Percentiles rank a stretch among this genome's conserved stretches.
These are phyloP conservation scores for Mallotus japonicus DNA, from an alignment of 441 rosid species.

Conservation along the genomic window DNA sequence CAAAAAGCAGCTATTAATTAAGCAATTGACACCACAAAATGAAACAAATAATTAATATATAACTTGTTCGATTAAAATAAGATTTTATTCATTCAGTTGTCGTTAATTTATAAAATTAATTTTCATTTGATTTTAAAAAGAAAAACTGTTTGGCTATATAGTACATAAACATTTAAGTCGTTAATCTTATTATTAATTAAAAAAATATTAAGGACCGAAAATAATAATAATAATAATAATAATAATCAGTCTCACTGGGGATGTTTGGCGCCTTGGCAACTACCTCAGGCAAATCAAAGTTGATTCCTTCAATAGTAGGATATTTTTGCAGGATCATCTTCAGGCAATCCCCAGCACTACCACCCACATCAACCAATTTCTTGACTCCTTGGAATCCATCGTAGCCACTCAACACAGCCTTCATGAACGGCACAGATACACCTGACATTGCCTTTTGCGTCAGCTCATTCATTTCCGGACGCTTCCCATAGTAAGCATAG, in stretches of 20 bases:
- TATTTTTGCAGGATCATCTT: slow-evolving; percentile 60
- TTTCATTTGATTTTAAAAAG: too few species aligned
- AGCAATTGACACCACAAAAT: too few species aligned
- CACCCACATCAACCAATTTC: slow-evolving; percentile 78
- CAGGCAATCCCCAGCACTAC: slow-evolving; percentile 73
- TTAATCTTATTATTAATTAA: too few species aligned
- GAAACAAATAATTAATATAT: too few species aligned
- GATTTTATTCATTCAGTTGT: too few species aligned
- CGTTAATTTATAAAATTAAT: too few species aligned
- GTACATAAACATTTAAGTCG: too few species aligned
- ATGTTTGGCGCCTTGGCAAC: slow-evolving; percentile 56
- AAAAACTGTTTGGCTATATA: too few species aligned
- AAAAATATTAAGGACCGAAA: not conserved
- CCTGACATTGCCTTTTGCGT: slow-evolving; percentile 69
- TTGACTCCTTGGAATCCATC: slow-evolving; percentile 60
- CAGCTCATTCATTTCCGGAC: slow-evolving; percentile 64
- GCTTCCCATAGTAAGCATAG: slow-evolving; percentile 69
- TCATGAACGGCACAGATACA: slow-evolving; percentile 67
- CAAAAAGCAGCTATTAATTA: too few species aligned
- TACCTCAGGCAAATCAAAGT: slow-evolving; percentile 79
- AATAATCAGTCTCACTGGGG: slow-evolving; percentile 42
- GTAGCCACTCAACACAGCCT: slow-evolving; percentile 59
- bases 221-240: not conserved
- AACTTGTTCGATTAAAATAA: too few species aligned
- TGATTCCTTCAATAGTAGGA: slow-evolving; percentile 61